phyloP scores from a whole-genome alignment of 257 asterid species.

The Solanum peruvianum region DNA sequence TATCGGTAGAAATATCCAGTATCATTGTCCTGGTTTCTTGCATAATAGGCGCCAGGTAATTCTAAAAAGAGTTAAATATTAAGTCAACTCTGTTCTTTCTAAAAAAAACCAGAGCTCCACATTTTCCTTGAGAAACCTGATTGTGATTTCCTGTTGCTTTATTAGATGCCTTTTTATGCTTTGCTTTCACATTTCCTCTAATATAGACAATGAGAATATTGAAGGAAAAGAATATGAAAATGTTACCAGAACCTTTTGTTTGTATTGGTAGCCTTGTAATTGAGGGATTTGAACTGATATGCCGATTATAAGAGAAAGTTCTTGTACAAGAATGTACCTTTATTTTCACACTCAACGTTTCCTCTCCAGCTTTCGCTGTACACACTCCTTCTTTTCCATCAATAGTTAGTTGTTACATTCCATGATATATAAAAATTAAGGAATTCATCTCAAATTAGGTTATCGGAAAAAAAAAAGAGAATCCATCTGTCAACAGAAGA shows the following conservation, averaged over 20 bases:
- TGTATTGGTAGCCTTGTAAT: background rate
- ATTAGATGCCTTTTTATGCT: background rate
- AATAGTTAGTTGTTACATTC: background rate
- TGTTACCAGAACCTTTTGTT: background rate
- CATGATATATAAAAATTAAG: background rate
- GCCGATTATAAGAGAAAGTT: background rate
- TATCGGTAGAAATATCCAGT: constrained; percentile 84
- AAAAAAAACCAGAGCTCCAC: background rate
- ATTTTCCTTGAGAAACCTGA: background rate
- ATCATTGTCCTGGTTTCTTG: constrained; percentile 79
- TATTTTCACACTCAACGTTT: background rate
- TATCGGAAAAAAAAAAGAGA: background rate
- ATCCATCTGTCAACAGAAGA: background rate
- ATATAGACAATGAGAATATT: background rate
- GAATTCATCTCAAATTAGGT: background rate
- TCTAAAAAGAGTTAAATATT: background rate
- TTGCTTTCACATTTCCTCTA: background rate
- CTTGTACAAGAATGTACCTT: background rate
- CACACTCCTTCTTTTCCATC: background rate
- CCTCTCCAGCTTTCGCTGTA: background rate
- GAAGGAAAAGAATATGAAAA: background rate
- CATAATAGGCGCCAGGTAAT: constrained; percentile 93
- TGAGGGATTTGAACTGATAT: background rate
- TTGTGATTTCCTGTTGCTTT: background rate
- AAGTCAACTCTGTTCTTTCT: background rate